Conservation (phyloP, 2,329 filamentous ascomycete genomes). For the Exophiala sideris region DNA sequence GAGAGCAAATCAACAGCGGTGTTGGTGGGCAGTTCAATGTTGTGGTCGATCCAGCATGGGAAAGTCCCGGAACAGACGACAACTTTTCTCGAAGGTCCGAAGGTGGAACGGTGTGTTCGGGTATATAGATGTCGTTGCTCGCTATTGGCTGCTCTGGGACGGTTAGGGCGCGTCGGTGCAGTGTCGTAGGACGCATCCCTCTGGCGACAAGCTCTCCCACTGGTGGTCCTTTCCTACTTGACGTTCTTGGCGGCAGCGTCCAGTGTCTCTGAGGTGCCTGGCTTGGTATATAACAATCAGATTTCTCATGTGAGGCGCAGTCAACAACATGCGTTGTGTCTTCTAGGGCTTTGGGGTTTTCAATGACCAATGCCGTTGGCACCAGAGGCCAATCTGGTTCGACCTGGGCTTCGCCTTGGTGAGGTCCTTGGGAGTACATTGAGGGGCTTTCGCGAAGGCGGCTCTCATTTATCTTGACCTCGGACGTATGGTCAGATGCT, state of each 20-base stretch:
- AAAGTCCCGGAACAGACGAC: constrained; percentile 9
- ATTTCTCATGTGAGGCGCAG: background rate
- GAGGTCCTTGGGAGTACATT: background rate
- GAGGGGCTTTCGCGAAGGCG: background rate
- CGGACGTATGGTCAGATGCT: background rate
- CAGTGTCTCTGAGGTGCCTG: constrained; percentile 1
- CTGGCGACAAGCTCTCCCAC: background rate
- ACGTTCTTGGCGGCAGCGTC: constrained; percentile 12
- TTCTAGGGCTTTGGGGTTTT: too few species aligned
- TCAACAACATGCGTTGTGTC: too few species aligned
- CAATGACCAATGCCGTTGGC: too few species aligned
- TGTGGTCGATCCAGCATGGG: constrained; percentile 10
- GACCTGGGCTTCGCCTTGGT: too few species aligned
- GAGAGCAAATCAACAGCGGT: constrained; percentile 10
- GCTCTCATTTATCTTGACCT: background rate
- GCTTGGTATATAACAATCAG: constrained; percentile 2
- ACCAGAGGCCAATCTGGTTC: too few species aligned
- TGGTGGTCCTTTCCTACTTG: constrained; percentile 4
- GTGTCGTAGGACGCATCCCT: background rate
- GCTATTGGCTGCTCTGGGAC: background rate
- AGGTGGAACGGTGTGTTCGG: background rate
- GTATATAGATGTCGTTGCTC: background rate
- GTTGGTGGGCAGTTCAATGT: constrained; percentile 15
- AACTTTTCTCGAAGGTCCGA: constrained; percentile 1
- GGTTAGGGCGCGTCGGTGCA: too few species aligned